Conservation (phyloP, 768 basidiomycete genomes). For the Auriscalpium orientale region DNA sequence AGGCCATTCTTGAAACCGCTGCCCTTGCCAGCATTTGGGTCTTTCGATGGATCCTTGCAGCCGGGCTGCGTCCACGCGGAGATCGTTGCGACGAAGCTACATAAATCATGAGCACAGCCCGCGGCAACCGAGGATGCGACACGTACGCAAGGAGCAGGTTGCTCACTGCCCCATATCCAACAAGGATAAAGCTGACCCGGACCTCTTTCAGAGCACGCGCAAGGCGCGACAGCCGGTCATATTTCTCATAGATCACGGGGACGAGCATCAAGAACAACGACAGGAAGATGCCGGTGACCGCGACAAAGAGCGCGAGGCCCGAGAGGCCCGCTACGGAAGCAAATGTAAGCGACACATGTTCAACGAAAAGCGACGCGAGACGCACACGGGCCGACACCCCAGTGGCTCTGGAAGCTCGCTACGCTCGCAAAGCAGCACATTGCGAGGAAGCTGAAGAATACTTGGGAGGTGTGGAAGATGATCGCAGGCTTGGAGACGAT, state of each 20-base stretch:
- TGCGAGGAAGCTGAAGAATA: slow-evolving; percentile 89
- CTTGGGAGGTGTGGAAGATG: slow-evolving; percentile 67
- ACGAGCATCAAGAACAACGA: slow-evolving; percentile 67
- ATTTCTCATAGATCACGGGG: slow-evolving; percentile 79
- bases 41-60: slow-evolving; percentile 77
- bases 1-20: slow-evolving; percentile 61
- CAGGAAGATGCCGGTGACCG: slow-evolving; percentile 64
- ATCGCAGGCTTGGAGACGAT: slow-evolving; percentile 81
- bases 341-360: background rate
- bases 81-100: slow-evolving; percentile 67
- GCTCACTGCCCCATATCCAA: slow-evolving; percentile 56
- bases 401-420: slow-evolving; percentile 82
- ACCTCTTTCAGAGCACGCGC: slow-evolving; percentile 78
- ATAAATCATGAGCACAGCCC: slow-evolving; percentile 11
- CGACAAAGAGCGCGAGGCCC: slow-evolving; percentile 78
- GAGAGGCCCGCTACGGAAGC: slow-evolving; percentile 64
- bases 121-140: background rate
- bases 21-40: slow-evolving; percentile 66
- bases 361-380: slow-evolving; percentile 14
- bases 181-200: slow-evolving; percentile 79
- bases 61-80: slow-evolving; percentile 86
- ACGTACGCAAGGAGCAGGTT: slow-evolving; percentile 75
- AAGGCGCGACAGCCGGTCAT: slow-evolving; percentile 69
- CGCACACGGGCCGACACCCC: slow-evolving; percentile 80
- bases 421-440: slow-evolving; percentile 90